These are phyloP conservation scores for Coemansia umbellata DNA, from an alignment of 192 early-diverging fungal species.

Conservation along the genomic window DNA sequence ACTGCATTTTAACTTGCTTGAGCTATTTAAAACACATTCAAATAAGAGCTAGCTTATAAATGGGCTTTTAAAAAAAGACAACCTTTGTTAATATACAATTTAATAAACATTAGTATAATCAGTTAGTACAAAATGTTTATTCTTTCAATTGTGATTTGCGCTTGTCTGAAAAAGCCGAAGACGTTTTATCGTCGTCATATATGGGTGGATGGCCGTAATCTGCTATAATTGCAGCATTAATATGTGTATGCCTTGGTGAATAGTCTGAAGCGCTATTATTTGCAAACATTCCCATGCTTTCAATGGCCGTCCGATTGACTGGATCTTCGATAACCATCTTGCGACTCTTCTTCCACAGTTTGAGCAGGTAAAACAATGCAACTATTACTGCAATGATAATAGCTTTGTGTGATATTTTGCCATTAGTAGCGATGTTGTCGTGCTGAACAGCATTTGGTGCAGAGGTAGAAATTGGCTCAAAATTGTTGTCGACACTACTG, in stretches of 20 bases:
- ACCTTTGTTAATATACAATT: too few relatives aligned
- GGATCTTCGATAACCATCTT: neutral
- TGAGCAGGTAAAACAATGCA: conserved; percentile 1
- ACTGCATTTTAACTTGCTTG: too few relatives aligned
- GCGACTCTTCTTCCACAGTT: neutral
- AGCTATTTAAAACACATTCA: too few relatives aligned
- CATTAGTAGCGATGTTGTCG: neutral
- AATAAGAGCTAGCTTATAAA: too few relatives aligned
- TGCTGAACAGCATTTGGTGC: too few relatives aligned
- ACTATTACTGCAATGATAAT: neutral
- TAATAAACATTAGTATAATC: too few relatives aligned
- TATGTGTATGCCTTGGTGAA: neutral
- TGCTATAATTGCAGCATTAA: neutral
- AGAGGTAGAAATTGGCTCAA: too few relatives aligned
- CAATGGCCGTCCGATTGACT: neutral
- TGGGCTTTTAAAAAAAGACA: too few relatives aligned
- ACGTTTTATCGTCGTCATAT: conserved; percentile 1
- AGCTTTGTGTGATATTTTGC: neutral
- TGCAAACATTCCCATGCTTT: neutral
- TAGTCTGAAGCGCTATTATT: neutral
- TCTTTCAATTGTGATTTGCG: neutral
- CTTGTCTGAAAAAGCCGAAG: neutral
- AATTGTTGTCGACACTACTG: too few relatives aligned
- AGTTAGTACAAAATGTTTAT: too few relatives aligned
- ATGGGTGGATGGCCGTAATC: neutral